Evolutionary conservation across 192 early-diverging fungal species (phyloP).

Genomic region (Backusella circina): DNA sequence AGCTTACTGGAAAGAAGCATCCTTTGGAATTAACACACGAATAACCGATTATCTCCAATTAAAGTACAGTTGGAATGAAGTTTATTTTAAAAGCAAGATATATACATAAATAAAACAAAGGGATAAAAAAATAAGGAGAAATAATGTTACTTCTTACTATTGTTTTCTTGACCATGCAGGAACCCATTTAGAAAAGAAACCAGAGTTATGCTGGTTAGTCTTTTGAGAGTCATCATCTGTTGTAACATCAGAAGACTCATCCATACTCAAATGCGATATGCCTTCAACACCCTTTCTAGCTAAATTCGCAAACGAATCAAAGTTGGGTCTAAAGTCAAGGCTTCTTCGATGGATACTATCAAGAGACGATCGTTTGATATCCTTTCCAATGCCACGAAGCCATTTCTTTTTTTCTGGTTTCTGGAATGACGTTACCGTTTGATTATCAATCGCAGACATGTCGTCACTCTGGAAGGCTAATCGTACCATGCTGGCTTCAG

Average conservation of each 20-base stretch:
- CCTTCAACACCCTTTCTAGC: conserved; percentile 18
- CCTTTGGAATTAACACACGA: neutral
- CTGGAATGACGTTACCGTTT: neutral
- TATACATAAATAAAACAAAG: neutral
- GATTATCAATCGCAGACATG: neutral
- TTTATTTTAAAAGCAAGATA: neutral
- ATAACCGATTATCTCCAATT: neutral
- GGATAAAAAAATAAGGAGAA: neutral
- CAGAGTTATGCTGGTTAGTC: neutral
- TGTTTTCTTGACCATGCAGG: conserved; percentile 10
- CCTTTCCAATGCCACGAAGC: conserved; percentile 8
- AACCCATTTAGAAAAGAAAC: conserved; percentile 11
- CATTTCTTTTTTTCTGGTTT: conserved; percentile 15
- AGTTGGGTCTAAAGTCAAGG: conserved; percentile 10
- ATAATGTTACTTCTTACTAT: neutral
- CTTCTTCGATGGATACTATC: neutral
- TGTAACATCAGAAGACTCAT: neutral
- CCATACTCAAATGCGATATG: neutral
- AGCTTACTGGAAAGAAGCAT: neutral
- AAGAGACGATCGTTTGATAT: neutral
- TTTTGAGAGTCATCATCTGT: neutral
- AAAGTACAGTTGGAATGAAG: neutral
- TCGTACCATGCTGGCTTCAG: neutral
- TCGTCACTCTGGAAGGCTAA: neutral
- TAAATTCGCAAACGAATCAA: conserved; percentile 8